Evolutionary conservation across 331 rosid species (phyloP).

Genomic region (Saraca asoca): DNA sequence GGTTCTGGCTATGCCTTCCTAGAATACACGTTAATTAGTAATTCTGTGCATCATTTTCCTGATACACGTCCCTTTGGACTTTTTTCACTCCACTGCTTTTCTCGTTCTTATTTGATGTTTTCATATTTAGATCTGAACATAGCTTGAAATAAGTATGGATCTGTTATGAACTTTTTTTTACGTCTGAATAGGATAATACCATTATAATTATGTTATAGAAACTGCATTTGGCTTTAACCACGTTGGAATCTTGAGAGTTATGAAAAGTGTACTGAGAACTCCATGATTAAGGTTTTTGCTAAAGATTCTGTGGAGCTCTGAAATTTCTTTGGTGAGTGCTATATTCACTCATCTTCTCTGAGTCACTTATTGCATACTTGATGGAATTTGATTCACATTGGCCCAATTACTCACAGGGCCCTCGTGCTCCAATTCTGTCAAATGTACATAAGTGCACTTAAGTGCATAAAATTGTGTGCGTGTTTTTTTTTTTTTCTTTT

Average conservation of each 20-base stretch:
- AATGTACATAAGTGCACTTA: no score
- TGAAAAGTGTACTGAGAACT: constrained; percentile 1
- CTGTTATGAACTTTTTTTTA: background rate
- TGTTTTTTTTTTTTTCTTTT: no score
- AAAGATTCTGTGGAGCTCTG: background rate
- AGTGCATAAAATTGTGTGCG: no score
- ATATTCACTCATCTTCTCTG: no score
- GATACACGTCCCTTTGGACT: background rate
- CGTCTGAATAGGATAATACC: background rate
- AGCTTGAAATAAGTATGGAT: background rate
- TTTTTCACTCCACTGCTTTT: background rate
- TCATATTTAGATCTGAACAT: constrained; percentile 4
- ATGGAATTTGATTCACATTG: no score
- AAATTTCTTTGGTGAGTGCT: no score
- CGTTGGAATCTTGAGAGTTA: background rate
- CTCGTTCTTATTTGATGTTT: background rate
- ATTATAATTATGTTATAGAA: background rate
- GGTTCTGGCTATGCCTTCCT: constrained; percentile 11
- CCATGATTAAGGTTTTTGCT: constrained; percentile 2
- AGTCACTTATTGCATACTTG: no score
- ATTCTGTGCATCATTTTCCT: background rate
- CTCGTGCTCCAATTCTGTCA: no score
- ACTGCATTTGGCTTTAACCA: background rate
- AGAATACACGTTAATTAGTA: background rate
- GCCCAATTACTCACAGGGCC: no score